Conservation (phyloP, 2,329 filamentous ascomycete species). For the Curvularia sp. region DNA sequence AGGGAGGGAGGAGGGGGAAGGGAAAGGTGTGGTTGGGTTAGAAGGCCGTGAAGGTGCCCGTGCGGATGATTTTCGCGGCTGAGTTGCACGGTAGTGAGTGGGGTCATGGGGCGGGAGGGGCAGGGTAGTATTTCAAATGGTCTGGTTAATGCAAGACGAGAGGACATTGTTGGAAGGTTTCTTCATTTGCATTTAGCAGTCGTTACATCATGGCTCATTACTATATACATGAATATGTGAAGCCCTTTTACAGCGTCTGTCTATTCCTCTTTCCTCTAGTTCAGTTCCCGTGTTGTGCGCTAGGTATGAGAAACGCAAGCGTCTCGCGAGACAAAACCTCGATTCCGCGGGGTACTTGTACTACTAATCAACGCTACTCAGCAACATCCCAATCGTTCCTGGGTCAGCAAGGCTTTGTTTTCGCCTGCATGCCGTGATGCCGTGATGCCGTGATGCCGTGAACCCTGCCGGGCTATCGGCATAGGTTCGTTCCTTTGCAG, state of each 20-base stretch:
- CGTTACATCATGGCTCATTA: background rate
- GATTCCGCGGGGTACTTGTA: background rate
- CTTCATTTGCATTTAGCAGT: background rate
- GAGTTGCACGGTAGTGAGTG: background rate
- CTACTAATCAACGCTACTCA: background rate
- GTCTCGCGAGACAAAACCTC: background rate
- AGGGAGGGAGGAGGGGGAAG: background rate
- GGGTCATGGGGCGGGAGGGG: background rate
- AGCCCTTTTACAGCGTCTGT: background rate
- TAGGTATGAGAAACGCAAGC: background rate
- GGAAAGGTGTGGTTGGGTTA: background rate
- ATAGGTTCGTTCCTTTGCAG: background rate
- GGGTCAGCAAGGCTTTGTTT: background rate
- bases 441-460: background rate
- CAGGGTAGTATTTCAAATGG: too few relatives aligned
- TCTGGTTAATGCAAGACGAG: too few relatives aligned
- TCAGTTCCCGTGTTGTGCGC: background rate
- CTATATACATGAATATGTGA: background rate
- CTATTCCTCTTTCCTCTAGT: background rate
- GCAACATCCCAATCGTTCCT: background rate
- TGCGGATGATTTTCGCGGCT: background rate
- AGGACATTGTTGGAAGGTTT: too few relatives aligned
- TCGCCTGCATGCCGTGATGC: background rate
- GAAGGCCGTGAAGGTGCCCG: too few relatives aligned
- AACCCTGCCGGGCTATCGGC: background rate